Percentiles rank a stretch among this genome's conserved stretches.
Conservation (phyloP, 2,329 filamentous ascomycete genomes). For the Verticillium nubilum region DNA sequence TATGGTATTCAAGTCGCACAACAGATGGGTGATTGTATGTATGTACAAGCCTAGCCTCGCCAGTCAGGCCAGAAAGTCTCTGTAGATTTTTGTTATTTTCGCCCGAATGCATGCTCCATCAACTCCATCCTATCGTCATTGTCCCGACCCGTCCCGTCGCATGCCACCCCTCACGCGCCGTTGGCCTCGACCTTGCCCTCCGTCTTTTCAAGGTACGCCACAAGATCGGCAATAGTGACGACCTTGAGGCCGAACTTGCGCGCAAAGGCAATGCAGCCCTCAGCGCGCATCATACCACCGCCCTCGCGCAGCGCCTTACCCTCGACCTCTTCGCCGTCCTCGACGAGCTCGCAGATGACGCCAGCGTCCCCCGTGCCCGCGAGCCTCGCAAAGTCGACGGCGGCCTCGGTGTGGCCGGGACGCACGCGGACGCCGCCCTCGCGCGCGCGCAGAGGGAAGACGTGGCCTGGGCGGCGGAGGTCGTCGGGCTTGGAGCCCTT, state of each 20-base stretch:
- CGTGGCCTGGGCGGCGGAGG: conserved; percentile 82
- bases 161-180: conserved; percentile 19
- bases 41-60: no score
- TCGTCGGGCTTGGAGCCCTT: conserved; percentile 47
- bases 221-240: conserved; percentile 90
- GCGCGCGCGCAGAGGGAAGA: conserved; percentile 76
- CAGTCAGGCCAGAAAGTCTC: no score
- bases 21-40: no score
- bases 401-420: conserved; percentile 88
- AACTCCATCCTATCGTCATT: no score
- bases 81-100: no score
- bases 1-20: no score
- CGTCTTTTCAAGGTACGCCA: conserved; percentile 70
- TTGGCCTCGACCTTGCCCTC: conserved; percentile 55
- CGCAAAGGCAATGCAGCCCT: conserved; percentile 84
- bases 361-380: conserved; percentile 72
- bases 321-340: conserved; percentile 68
- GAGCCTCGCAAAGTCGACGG: conserved; percentile 81
- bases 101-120: no score
- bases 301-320: conserved; percentile 61
- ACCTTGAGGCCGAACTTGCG: conserved; percentile 84
- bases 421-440: conserved; percentile 76
- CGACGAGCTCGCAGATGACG: conserved; percentile 88
- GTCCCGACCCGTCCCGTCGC: no score
- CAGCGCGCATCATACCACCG: conserved; percentile 86